Evolutionary conservation across 257 asterid species (phyloP).

Genomic region (Fraxinus anomala): DNA sequence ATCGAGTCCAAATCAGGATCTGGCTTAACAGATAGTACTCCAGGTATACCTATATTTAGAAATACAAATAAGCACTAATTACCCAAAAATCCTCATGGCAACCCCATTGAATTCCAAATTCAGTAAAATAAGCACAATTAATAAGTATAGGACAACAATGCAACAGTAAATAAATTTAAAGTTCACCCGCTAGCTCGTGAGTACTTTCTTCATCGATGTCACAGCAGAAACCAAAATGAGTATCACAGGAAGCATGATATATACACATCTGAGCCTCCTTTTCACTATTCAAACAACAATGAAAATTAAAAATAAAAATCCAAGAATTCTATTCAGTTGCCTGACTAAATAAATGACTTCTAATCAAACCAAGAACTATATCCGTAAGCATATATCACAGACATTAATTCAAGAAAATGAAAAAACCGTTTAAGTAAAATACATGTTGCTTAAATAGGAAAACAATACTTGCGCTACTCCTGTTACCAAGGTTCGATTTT

Average conservation of each 20-base stretch:
- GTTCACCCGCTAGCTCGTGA: slow-evolving; percentile 59
- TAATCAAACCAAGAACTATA: too few species aligned
- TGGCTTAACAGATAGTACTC: slow-evolving; percentile 64
- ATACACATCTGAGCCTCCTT: slow-evolving; percentile 83
- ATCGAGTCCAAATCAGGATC: slow-evolving; percentile 61
- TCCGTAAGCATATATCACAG: too few species aligned
- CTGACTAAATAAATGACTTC: too few species aligned
- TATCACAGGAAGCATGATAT: slow-evolving; percentile 67
- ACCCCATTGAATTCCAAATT: background rate
- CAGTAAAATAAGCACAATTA: too few species aligned
- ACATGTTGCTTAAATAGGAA: too few species aligned
- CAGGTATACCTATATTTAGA: slow-evolving; percentile 62
- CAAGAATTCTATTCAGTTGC: background rate
- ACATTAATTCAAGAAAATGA: too few species aligned
- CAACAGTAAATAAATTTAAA: background rate
- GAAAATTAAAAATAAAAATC: background rate
- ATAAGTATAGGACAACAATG: background rate
- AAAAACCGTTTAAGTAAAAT: too few species aligned
- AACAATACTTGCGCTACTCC: too few species aligned
- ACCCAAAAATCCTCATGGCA: slow-evolving; percentile 4
- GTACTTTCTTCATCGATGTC: slow-evolving; percentile 70
- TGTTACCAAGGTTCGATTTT: too few species aligned
- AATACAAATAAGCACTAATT: slow-evolving; percentile 13
- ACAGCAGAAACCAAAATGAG: slow-evolving; percentile 82
- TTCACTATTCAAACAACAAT: slow-evolving; percentile 47